phyloP scores from a whole-genome alignment of 2,329 filamentous ascomycete genomes.

The Trichoderma aggressivum region DNA sequence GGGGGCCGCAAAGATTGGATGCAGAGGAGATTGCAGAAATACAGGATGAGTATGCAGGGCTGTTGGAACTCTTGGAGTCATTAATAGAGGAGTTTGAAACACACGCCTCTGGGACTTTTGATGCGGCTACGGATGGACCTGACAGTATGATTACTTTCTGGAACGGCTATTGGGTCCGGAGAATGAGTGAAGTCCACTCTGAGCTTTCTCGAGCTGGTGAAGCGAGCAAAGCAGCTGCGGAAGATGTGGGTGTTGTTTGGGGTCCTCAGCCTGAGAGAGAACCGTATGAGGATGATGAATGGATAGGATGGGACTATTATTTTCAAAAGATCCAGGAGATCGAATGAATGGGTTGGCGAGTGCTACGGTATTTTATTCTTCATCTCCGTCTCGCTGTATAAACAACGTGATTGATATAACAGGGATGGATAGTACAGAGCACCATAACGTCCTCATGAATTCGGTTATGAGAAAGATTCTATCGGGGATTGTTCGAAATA shows the following conservation, averaged over 20 bases:
- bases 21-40: neutral
- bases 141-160: neutral
- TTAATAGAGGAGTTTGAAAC: neutral
- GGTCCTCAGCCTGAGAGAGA: neutral
- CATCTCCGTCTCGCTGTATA: too few relatives aligned
- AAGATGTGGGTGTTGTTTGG: neutral
- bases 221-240: neutral
- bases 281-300: neutral
- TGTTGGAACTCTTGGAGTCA: neutral
- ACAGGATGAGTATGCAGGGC: neutral
- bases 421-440: too few relatives aligned
- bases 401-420: too few relatives aligned
- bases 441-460: too few relatives aligned
- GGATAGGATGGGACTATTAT: neutral
- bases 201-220: neutral
- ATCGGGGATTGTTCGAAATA: too few relatives aligned
- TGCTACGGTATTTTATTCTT: neutral
- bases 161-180: neutral
- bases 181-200: neutral
- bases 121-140: neutral
- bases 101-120: neutral
- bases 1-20: accelerated
- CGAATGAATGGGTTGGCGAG: neutral
- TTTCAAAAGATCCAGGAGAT: neutral
- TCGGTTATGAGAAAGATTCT: too few relatives aligned